A percentile compares a stretch with the other conserved stretches of the same genome.
phyloP scores from a whole-genome alignment of 1,284 basidiomycete genomes.

The Papiliotrema flavescens region DNA sequence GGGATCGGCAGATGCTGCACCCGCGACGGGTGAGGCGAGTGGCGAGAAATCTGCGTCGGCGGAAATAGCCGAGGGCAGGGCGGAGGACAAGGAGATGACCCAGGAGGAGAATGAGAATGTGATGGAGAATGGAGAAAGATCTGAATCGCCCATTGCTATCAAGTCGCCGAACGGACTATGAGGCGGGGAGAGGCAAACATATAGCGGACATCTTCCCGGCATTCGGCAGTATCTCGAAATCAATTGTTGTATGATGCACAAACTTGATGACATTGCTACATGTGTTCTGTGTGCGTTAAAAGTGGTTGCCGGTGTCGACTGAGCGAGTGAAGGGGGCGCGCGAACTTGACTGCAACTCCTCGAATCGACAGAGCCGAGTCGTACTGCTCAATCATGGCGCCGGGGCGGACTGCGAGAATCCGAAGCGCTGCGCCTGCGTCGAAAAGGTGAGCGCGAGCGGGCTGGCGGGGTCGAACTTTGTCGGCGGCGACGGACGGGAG shows the following conservation, averaged over 20 bases:
- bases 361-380: too few species aligned
- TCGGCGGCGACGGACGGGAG: background rate
- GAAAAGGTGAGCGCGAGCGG: slow-evolving; percentile 1
- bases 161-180: background rate
- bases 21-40: background rate
- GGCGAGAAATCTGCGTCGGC: background rate
- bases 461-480: too few species aligned
- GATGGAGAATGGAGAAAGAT: slow-evolving; percentile 3
- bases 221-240: background rate
- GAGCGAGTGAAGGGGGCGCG: too few species aligned
- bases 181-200: too few species aligned
- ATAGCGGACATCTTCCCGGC: background rate
- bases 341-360: too few species aligned
- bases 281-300: too few species aligned
- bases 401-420: background rate
- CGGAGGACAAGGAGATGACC: slow-evolving; percentile 7
- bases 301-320: too few species aligned
- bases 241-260: too few species aligned
- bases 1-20: background rate
- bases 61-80: background rate
- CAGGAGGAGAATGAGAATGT: slow-evolving; percentile 8
- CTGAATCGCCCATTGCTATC: background rate
- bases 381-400: too few species aligned
- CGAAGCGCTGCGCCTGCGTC: background rate
- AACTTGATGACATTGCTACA: too few species aligned